phyloP scores from a whole-genome alignment of 108 stramenopile genomes.

The Nannochloropsis granulata region DNA sequence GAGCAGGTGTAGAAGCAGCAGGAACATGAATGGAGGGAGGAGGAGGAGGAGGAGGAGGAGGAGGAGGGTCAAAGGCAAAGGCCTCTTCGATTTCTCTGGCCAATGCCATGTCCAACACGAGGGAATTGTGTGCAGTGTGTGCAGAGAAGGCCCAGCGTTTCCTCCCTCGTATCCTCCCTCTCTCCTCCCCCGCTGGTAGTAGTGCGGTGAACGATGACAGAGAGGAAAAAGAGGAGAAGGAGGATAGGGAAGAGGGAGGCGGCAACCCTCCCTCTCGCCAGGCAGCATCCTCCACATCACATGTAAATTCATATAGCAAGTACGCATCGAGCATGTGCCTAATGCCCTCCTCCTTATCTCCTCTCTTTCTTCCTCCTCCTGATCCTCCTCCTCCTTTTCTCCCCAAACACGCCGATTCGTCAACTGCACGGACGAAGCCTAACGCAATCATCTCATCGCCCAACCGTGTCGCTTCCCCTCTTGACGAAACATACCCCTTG shows the following conservation, averaged over 20 bases:
- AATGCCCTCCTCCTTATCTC: neutral
- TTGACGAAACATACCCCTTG: neutral
- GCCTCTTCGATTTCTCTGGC: neutral
- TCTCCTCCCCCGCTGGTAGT: neutral
- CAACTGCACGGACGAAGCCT: neutral
- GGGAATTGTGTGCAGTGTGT: slow-evolving; percentile 17
- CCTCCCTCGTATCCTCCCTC: too few relatives aligned
- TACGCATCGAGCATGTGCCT: neutral
- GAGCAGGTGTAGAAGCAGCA: neutral
- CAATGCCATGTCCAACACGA: neutral
- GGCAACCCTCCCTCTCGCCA: neutral
- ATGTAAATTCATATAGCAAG: neutral
- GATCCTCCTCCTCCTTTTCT: neutral
- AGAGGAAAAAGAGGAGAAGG: neutral
- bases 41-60: neutral
- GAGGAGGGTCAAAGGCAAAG: neutral
- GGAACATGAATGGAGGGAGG: neutral
- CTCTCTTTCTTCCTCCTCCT: neutral
- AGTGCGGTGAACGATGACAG: neutral
- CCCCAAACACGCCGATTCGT: neutral
- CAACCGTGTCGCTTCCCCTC: neutral
- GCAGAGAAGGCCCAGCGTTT: neutral
- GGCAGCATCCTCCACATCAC: neutral
- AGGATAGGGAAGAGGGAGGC: neutral
- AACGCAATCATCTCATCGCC: neutral